Conservation (phyloP, 768 basidiomycete genomes). For the Megacollybia marginata region DNA sequence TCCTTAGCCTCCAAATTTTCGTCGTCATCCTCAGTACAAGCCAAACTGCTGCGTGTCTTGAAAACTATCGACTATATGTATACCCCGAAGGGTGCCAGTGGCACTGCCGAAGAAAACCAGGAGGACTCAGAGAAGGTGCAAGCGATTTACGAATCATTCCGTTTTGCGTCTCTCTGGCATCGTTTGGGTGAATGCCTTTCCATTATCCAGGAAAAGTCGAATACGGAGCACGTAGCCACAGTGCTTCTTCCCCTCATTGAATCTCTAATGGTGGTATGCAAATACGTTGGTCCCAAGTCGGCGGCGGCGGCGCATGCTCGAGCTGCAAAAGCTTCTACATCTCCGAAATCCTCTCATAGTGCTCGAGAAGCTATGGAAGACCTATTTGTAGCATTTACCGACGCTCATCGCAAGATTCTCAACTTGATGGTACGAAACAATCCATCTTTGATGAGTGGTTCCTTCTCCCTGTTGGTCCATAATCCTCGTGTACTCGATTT, state of each 20-base stretch:
- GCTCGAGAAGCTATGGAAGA: constrained; percentile 80
- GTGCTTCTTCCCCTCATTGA: constrained; percentile 93
- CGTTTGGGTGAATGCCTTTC: constrained; percentile 85
- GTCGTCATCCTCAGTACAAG: constrained; percentile 88
- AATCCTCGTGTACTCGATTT: constrained; percentile 97
- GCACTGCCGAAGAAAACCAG: constrained; percentile 28
- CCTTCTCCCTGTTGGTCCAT: constrained; percentile 92
- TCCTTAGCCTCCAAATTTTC: constrained; percentile 87
- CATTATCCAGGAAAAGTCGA: constrained; percentile 70
- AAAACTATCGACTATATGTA: constrained; percentile 99
- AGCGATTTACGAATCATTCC: constrained; percentile 85
- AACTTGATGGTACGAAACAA: constrained; percentile 99
- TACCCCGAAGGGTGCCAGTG: constrained; percentile 44
- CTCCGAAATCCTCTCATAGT: constrained; percentile 62
- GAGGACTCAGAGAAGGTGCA: constrained; percentile 78
- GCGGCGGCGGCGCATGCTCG: constrained; percentile 37
- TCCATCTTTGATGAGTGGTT: constrained; percentile 95
- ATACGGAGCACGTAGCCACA: constrained; percentile 83
- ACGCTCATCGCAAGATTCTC: constrained; percentile 85
- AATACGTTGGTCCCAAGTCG: constrained; percentile 74
- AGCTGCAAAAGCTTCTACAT: constrained; percentile 53
- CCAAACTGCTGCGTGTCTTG: constrained; percentile 90
- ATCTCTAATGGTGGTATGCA: constrained; percentile 97
- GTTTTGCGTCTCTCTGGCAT: constrained; percentile 83
- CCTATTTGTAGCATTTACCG: constrained; percentile 89